Evolutionary conservation across 345 rosid species (phyloP).

Genomic region (Raphanus sativus): DNA sequence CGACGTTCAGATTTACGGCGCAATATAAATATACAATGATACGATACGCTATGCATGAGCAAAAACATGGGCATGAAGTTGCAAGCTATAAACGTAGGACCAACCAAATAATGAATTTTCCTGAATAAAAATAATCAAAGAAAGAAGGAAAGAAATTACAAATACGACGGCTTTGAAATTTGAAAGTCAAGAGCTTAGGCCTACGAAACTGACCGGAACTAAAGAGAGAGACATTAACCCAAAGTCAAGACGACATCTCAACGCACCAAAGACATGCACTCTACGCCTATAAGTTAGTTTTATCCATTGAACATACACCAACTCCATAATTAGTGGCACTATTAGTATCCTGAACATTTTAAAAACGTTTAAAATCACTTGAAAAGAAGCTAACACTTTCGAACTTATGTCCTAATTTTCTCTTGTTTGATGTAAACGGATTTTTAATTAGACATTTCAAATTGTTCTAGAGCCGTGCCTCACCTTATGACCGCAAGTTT

Average conservation of each 20-base stretch:
- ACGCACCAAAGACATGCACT: constrained; percentile 17
- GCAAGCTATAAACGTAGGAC: constrained; percentile 20
- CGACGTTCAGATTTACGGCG: not conserved
- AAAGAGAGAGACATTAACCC: constrained; percentile 12
- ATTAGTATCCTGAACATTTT: not conserved
- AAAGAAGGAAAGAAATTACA: not conserved
- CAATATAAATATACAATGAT: not conserved
- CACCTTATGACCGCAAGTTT: no score
- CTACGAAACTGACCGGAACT: not conserved
- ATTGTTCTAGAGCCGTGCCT: not conserved
- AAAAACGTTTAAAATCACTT: not conserved
- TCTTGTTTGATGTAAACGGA: not conserved
- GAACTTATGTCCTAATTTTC: not conserved
- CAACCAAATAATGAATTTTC: constrained; percentile 9
- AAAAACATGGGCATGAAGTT: not conserved
- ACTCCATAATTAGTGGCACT: not conserved
- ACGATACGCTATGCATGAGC: no score
- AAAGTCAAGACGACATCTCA: constrained; percentile 22
- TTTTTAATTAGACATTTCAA: not conserved
- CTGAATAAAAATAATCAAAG: not conserved
- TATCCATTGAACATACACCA: not conserved
- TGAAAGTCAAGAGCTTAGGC: constrained; percentile 12
- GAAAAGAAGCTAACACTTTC: not conserved
- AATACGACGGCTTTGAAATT: not conserved
- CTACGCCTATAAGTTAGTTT: not conserved